Evolutionary conservation across 1,284 basidiomycete species (phyloP), one percentile per base, ranked within the genome.

Genomic region (Trichosporon coremiiforme): DNA sequence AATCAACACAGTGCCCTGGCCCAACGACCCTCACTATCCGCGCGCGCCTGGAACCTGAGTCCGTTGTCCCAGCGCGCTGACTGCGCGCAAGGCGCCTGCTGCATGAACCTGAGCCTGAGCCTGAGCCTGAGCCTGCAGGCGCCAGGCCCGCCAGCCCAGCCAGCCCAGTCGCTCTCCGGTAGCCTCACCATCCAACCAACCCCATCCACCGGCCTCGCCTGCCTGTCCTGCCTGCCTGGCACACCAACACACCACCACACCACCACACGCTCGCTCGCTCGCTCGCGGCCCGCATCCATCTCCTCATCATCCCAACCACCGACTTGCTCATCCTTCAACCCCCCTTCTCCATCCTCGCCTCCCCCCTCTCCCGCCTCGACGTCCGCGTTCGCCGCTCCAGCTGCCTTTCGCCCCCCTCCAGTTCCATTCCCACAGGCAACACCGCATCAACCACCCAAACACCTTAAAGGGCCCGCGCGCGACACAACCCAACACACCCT

Each of bases 391-490:
- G 31, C 57, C 29, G 20, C 29, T 13, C 31, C 4, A 9, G 4
- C 17, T n/a, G 13, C 29, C 31, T 60, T 9, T 20, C 12, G 12
- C 13, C 55, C 55, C 53, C 53, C 29, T 5, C 29, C 29, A 57
- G 31, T 60, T 60, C 57, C 57, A 60, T 33, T 60, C 60, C n/a
- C 66, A 67, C 66, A 36, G 53, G 35, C 41, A 36, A 41, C 57
- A 17, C 17, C 64, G n/a, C 67, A 55, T 60, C 57, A 60, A 17
- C 31, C 57, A 33, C 31, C 55, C 57, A 60, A 33, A 60, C 57
- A 60, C 57, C 29, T 60, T 60, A 60, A 60, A 60, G 57, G 57
- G 57, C 57, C 57, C 57, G 57, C 57, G 57, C 57, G 57, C 57
- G 57, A 60, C 57, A 33, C 57, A 33, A 15, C 57, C 47, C 47